Evolutionary conservation across 495 filamentous ascomycete genomes (phyloP).

Genomic region (Podospora fimiseda): DNA sequence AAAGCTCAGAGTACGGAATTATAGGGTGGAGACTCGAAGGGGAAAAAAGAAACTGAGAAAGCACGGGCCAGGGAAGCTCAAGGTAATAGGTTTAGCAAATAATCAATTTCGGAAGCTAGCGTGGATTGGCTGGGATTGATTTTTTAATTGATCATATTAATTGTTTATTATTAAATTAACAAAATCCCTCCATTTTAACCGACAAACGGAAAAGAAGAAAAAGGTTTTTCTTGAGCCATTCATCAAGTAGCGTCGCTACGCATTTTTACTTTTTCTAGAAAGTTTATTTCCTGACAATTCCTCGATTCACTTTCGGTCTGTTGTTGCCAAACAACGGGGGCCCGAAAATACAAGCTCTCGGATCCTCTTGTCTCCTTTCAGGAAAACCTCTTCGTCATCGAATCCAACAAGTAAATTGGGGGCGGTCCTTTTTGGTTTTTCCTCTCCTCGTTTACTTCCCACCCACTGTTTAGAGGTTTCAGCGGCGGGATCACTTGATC

Average conservation of each 20-base stretch:
- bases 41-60: background rate
- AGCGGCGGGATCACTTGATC: no score
- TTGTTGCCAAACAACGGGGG: no score
- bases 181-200: conserved; percentile 20
- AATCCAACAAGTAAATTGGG: no score
- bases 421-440: no score
- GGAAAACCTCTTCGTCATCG: no score
- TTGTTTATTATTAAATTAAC: conserved; percentile 24
- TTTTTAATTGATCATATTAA: conserved; percentile 20
- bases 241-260: conserved; percentile 1
- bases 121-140: conserved; percentile 18
- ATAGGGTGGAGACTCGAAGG: no score
- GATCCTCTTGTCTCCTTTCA: no score
- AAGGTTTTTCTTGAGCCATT: conserved; percentile 20
- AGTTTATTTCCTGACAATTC: background rate
- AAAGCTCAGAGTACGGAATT: no score
- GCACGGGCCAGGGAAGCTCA: conserved; percentile 3
- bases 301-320: no score
- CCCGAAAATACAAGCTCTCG: no score
- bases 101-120: conserved; percentile 21
- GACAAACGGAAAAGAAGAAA: conserved; percentile 9
- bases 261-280: background rate
- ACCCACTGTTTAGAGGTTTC: no score
- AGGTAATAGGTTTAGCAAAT: conserved; percentile 19
- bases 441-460: no score